These are phyloP conservation scores for Davidsoniella neocaledoniae DNA, from an alignment of 2,329 filamentous ascomycete species.

Conservation along the genomic window DNA sequence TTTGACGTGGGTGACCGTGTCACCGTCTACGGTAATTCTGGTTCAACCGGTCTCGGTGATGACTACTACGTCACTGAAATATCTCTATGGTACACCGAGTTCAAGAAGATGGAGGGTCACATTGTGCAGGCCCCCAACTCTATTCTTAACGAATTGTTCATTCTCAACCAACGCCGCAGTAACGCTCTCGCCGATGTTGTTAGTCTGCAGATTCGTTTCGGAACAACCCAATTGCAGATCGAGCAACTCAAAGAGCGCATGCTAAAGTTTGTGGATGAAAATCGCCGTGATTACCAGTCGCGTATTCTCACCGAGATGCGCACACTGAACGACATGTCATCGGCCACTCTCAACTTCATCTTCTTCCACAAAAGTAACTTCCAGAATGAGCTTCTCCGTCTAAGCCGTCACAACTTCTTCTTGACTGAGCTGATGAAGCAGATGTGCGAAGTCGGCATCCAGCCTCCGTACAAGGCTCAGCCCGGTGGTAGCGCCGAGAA, in stretches of 20 bases:
- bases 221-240: slow-evolving; percentile 68
- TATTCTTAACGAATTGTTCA: slow-evolving; percentile 81
- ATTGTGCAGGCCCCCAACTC: slow-evolving; percentile 93
- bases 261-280: slow-evolving; percentile 62
- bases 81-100: slow-evolving; percentile 82
- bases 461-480: slow-evolving; percentile 47
- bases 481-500: slow-evolving; percentile 53
- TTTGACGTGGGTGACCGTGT: slow-evolving; percentile 94
- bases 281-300: slow-evolving; percentile 78
- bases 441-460: slow-evolving; percentile 69
- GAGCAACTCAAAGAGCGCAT: slow-evolving; percentile 65
- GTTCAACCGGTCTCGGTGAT: slow-evolving; percentile 60
- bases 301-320: slow-evolving; percentile 77
- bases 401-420: slow-evolving; percentile 86
- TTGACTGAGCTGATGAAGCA: slow-evolving; percentile 79
- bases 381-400: slow-evolving; percentile 83
- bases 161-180: slow-evolving; percentile 83
- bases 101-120: slow-evolving; percentile 97
- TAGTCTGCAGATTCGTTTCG: slow-evolving; percentile 72
- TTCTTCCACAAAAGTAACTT: slow-evolving; percentile 98
- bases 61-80: slow-evolving; percentile 97
- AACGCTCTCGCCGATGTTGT: slow-evolving; percentile 77
- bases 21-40: slow-evolving; percentile 78
- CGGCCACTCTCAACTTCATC: slow-evolving; percentile 75
- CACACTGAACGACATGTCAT: slow-evolving; percentile 65